A percentile compares a stretch with the other conserved stretches of the same genome.
These are phyloP conservation scores for Fraxinus americana DNA, from an alignment of 257 asterid species.

Conservation along the genomic window DNA sequence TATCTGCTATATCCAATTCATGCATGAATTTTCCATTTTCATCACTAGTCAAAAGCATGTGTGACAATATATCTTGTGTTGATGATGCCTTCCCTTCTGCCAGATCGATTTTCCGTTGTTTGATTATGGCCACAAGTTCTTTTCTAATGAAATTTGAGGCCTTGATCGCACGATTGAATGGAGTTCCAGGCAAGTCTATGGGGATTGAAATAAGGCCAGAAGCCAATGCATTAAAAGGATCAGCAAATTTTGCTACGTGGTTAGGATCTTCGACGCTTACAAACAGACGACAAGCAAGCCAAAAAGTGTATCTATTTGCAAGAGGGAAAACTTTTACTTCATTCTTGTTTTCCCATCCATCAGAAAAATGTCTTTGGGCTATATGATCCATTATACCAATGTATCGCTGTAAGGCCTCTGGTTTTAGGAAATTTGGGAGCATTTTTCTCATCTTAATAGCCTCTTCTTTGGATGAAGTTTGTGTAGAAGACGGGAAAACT, in stretches of 20 bases:
- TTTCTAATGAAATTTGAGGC: slow-evolving; percentile 47
- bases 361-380: slow-evolving; percentile 40
- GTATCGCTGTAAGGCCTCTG: slow-evolving; percentile 60
- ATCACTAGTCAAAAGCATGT: slow-evolving; percentile 53
- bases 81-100: slow-evolving; percentile 44
- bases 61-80: slow-evolving; percentile 65
- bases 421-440: slow-evolving; percentile 63
- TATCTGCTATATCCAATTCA: slow-evolving; percentile 56
- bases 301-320: slow-evolving; percentile 53
- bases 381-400: slow-evolving; percentile 60
- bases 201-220: slow-evolving; percentile 56
- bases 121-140: slow-evolving; percentile 44
- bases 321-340: slow-evolving; percentile 46
- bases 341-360: slow-evolving; percentile 51
- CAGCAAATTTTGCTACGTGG: slow-evolving; percentile 48
- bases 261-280: slow-evolving; percentile 54
- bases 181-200: slow-evolving; percentile 57
- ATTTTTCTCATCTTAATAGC: slow-evolving; percentile 61
- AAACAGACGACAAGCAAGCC: slow-evolving; percentile 54
- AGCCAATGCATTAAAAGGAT: slow-evolving; percentile 51
- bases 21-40: slow-evolving; percentile 58
- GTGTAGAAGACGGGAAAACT: slow-evolving; percentile 48
- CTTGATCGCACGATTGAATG: slow-evolving; percentile 52
- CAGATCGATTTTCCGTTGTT: slow-evolving; percentile 49
- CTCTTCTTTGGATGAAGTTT: slow-evolving; percentile 57